A percentile compares a stretch with the other conserved stretches of the same genome.
phyloP scores from a whole-genome alignment of 2,329 filamentous ascomycete species.

The Ceratocystis albifundus region DNA sequence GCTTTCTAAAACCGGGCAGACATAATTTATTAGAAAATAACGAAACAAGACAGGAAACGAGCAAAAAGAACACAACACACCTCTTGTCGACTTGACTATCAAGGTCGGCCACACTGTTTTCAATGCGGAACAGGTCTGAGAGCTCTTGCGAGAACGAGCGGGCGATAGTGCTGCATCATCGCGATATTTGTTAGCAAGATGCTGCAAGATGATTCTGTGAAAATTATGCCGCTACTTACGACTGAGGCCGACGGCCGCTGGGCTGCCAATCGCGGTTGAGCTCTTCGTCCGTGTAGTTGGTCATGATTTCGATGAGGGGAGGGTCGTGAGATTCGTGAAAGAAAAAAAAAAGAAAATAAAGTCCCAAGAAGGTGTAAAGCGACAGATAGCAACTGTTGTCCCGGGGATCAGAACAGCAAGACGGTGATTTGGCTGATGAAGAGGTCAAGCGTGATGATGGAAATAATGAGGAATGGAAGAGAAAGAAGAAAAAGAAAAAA shows the following conservation, averaged over 20 bases:
- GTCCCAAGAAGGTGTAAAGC: neutral
- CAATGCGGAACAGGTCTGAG: slow-evolving; percentile 80
- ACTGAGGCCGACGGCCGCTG: slow-evolving; percentile 65
- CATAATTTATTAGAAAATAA: slow-evolving; percentile 14
- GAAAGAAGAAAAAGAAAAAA: neutral
- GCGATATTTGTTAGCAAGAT: slow-evolving; percentile 13
- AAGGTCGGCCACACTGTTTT: slow-evolving; percentile 62
- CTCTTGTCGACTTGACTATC: slow-evolving; percentile 68
- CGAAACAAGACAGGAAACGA: slow-evolving; percentile 12
- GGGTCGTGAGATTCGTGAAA: slow-evolving; percentile 10
- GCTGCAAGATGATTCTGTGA: neutral
- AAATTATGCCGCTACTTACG: slow-evolving; percentile 45
- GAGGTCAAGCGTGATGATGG: neutral
- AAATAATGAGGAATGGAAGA: neutral
- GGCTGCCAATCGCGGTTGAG: slow-evolving; percentile 72
- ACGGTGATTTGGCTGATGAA: neutral
- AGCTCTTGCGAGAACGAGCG: slow-evolving; percentile 77
- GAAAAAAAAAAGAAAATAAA: neutral
- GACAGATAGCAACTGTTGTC: neutral
- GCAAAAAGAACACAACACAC: slow-evolving; percentile 45
- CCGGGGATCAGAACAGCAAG: neutral
- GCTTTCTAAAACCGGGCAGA: slow-evolving; percentile 49
- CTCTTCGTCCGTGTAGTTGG: slow-evolving; percentile 46
- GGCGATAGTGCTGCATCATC: slow-evolving; percentile 58
- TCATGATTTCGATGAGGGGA: slow-evolving; percentile 29